phyloP scores from a whole-genome alignment of 768 basidiomycete species.

The Coprinopsis cinerea region DNA sequence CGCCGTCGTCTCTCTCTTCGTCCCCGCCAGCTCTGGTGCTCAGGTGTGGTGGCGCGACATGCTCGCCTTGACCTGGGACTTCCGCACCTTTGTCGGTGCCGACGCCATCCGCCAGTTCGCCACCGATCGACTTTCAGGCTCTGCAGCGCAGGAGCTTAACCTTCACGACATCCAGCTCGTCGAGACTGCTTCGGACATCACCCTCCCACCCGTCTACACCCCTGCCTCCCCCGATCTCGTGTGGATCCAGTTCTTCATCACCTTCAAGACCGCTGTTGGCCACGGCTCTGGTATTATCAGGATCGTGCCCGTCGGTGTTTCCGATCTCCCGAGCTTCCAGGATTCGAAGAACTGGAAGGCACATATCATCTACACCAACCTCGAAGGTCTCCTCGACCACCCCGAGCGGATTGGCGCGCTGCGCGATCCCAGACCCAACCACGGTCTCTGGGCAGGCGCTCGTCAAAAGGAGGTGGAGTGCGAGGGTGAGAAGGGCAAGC shows the following conservation, averaged over 20 bases:
- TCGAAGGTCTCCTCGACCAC: constrained; percentile 39
- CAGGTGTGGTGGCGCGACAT: constrained; percentile 43
- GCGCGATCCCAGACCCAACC: constrained; percentile 32
- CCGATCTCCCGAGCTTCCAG: not conserved
- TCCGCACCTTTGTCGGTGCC: constrained; percentile 39
- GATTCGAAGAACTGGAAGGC: constrained; percentile 39
- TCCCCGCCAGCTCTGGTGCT: constrained; percentile 11
- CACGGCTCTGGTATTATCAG: constrained; percentile 38
- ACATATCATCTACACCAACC: constrained; percentile 44
- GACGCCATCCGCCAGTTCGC: constrained; percentile 35
- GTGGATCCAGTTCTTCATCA: constrained; percentile 43
- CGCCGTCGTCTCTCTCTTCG: constrained; percentile 15
- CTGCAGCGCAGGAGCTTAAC: constrained; percentile 25
- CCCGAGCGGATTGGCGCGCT: constrained; percentile 38
- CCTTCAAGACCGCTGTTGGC: constrained; percentile 39
- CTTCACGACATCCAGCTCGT: constrained; percentile 25
- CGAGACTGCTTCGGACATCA: constrained; percentile 13
- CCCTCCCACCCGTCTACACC: not conserved
- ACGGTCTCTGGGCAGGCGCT: constrained; percentile 44
- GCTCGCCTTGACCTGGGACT: constrained; percentile 46
- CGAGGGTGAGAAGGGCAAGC: constrained; percentile 40
- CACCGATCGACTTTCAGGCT: constrained; percentile 26
- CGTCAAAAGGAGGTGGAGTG: constrained; percentile 25
- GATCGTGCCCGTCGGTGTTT: constrained; percentile 31
- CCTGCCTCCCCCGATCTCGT: constrained; percentile 34